These are phyloP conservation scores for Suillus ampliporus DNA, from an alignment of 768 basidiomycete species.

Conservation along the genomic window DNA sequence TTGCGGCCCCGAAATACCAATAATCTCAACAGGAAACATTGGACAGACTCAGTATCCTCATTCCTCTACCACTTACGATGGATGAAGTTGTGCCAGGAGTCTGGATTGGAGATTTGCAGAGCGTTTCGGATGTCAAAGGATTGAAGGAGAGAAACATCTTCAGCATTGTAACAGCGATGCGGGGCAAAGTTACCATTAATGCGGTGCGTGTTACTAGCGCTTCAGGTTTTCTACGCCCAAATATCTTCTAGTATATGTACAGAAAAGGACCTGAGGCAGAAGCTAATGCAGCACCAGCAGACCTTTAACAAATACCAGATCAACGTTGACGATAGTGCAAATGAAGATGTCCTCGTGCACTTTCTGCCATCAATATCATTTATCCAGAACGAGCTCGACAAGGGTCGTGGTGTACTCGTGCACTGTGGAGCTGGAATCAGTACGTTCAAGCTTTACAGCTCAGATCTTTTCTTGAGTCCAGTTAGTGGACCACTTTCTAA, in stretches of 20 bases:
- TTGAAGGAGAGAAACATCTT: conserved; percentile 77
- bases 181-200: conserved; percentile 66
- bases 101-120: conserved; percentile 84
- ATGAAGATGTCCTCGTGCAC: conserved; percentile 80
- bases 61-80: conserved; percentile 46
- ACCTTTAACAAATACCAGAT: conserved; percentile 83
- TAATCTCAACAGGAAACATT: conserved; percentile 2
- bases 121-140: conserved; percentile 64
- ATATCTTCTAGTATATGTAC: neutral
- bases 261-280: neutral
- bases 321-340: conserved; percentile 74
- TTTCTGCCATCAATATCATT: conserved; percentile 82
- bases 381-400: conserved; percentile 79
- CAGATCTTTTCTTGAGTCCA: neutral
- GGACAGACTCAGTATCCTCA: neutral
- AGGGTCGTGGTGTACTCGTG: conserved; percentile 78
- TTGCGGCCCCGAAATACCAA: neutral
- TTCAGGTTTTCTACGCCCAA: neutral
- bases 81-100: conserved; percentile 80
- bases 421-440: conserved; percentile 93
- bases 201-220: conserved; percentile 50
- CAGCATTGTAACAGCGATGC: conserved; percentile 76
- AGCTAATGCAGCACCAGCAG: conserved; percentile 42
- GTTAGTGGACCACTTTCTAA: conserved; percentile 14
- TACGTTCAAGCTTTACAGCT: conserved; percentile 45